Conservation (phyloP, 129 eudicot genomes). For the Mikania micrantha region DNA sequence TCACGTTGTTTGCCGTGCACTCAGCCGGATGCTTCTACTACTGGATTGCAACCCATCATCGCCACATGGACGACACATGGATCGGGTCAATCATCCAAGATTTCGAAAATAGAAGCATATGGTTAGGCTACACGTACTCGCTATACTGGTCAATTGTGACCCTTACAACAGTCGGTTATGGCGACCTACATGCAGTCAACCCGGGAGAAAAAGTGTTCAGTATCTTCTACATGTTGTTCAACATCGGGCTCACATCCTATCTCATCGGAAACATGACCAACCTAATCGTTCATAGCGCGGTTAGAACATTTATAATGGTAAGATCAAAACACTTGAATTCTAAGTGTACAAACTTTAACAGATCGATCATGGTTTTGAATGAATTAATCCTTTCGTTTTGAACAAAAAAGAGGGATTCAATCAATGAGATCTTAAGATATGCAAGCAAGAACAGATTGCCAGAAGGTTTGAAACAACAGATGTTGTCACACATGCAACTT, state of each 20-base stretch:
- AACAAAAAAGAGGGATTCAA: slow-evolving; percentile 70
- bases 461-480: slow-evolving; percentile 66
- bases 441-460: slow-evolving; percentile 71
- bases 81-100: slow-evolving; percentile 37
- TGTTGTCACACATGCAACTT: slow-evolving; percentile 70
- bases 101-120: slow-evolving; percentile 48
- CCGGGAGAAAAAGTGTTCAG: slow-evolving; percentile 61
- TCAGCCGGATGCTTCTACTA: slow-evolving; percentile 66
- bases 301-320: slow-evolving; percentile 59
- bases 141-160: slow-evolving; percentile 79
- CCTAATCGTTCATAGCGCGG: slow-evolving; percentile 59
- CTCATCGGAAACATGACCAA: slow-evolving; percentile 80
- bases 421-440: slow-evolving; percentile 53
- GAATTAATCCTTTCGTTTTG: too few species aligned
- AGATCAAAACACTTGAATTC: too few species aligned
- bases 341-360: too few species aligned
- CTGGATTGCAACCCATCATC: slow-evolving; percentile 60
- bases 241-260: slow-evolving; percentile 72
- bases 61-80: slow-evolving; percentile 44
- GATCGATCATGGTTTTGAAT: too few species aligned
- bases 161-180: slow-evolving; percentile 67
- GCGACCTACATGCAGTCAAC: slow-evolving; percentile 57
- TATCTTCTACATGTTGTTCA: slow-evolving; percentile 71
- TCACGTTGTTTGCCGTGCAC: slow-evolving; percentile 61
- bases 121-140: slow-evolving; percentile 60